Evolutionary conservation across 805 yeast species (phyloP).

Genomic region (Alloascoidea africana): DNA sequence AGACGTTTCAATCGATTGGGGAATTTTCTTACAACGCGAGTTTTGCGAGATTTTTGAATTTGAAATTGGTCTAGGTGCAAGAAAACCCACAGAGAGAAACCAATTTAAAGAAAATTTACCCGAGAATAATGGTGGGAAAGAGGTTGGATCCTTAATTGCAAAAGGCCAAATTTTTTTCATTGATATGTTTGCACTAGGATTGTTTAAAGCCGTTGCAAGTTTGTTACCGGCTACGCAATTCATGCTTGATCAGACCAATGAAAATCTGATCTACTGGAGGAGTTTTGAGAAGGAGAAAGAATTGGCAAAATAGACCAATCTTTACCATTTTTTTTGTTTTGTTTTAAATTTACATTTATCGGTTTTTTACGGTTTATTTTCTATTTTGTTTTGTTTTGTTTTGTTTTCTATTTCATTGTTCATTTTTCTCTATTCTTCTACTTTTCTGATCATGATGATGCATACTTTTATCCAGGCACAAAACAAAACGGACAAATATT

Average conservation of each 20-base stretch:
- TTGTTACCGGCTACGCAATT: conserved; percentile 48
- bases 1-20: conserved; percentile 73
- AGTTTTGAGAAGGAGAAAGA: too few relatives aligned
- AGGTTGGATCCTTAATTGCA: conserved; percentile 24
- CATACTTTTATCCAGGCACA: too few relatives aligned
- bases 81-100: conserved; percentile 6
- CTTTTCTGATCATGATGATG: too few relatives aligned
- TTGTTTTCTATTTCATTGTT: too few relatives aligned
- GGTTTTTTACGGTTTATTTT: too few relatives aligned
- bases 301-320: too few relatives aligned
- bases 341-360: too few relatives aligned
- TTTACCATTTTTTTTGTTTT: too few relatives aligned
- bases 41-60: conserved; percentile 50
- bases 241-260: conserved; percentile 34
- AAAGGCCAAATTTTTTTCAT: conserved; percentile 77
- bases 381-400: too few relatives aligned
- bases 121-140: background rate
- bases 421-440: too few relatives aligned
- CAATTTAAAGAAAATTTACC: conserved; percentile 6
- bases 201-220: conserved; percentile 49
- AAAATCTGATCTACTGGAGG: conserved; percentile 45
- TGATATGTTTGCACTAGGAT: conserved; percentile 60
- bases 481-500: too few relatives aligned
- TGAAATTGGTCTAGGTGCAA: conserved; percentile 22
- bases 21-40: conserved; percentile 61